Percentiles rank a stretch among this genome's conserved stretches.
Conservation (phyloP, 164 flowering plant species). For the Umbilicus rupestris region DNA sequence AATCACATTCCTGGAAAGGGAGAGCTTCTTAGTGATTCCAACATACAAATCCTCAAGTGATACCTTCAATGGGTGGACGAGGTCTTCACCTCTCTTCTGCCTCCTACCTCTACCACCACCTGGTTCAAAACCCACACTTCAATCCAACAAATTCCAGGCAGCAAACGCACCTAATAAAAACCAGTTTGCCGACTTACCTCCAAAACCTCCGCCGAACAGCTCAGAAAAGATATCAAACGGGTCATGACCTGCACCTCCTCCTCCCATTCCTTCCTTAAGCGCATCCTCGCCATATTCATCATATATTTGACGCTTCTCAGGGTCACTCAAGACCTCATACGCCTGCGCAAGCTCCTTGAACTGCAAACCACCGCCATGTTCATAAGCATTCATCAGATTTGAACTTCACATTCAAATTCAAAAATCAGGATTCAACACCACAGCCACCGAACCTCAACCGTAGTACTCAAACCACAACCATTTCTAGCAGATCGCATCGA, state of each 20-base stretch:
- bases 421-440: neutral
- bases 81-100: constrained; percentile 58
- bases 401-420: neutral
- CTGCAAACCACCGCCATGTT: neutral
- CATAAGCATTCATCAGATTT: no score
- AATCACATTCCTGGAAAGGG: constrained; percentile 40
- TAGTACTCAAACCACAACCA: neutral
- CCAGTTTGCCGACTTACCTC: neutral
- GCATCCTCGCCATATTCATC: constrained; percentile 10
- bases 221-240: constrained; percentile 5
- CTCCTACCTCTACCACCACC: constrained; percentile 41
- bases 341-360: constrained; percentile 10
- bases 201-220: constrained; percentile 9
- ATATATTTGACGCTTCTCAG: constrained; percentile 8
- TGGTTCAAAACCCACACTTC: constrained; percentile 19
- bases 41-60: constrained; percentile 58
- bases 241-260: constrained; percentile 4
- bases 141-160: neutral
- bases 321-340: constrained; percentile 8
- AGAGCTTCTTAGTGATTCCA: constrained; percentile 58
- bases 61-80: constrained; percentile 47
- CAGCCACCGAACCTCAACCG: no score
- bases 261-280: constrained; percentile 6
- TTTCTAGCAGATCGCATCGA: neutral
- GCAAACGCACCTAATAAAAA: neutral